Evolutionary conservation across 257 asterid species (phyloP).

Genomic region (Datura wrightii): DNA sequence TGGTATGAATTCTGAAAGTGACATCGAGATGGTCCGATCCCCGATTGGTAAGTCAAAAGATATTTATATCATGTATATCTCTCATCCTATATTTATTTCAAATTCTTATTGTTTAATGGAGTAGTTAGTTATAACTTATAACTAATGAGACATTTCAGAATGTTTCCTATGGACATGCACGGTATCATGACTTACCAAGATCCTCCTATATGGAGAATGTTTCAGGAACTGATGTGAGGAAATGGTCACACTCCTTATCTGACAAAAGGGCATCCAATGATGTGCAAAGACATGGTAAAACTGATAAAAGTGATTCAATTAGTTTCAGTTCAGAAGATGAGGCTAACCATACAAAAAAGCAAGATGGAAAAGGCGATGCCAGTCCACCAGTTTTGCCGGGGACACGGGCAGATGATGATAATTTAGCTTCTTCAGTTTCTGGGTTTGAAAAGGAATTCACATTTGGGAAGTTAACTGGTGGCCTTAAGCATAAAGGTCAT

Average conservation of each 20-base stretch:
- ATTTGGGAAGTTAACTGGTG: conserved; percentile 83
- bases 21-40: conserved; percentile 45
- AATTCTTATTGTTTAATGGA: neutral
- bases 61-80: conserved; percentile 20
- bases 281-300: conserved; percentile 30
- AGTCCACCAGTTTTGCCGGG: conserved; percentile 25
- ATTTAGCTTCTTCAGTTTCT: conserved; percentile 36
- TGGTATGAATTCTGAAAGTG: conserved; percentile 61
- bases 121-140: neutral
- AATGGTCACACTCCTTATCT: conserved; percentile 43
- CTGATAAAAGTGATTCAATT: conserved; percentile 33
- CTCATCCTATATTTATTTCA: neutral
- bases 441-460: conserved; percentile 52
- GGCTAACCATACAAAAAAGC: neutral
- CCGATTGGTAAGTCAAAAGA: conserved; percentile 34
- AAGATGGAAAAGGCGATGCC: conserved; percentile 26
- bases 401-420: conserved; percentile 35
- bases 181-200: conserved; percentile 33
- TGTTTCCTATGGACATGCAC: conserved; percentile 30
- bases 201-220: conserved; percentile 39
- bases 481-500: conserved; percentile 76
- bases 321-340: conserved; percentile 27
- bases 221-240: conserved; percentile 40
- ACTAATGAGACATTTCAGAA: conserved; percentile 21
- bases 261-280: conserved; percentile 42